These are phyloP conservation scores for Gossypium arboreum DNA, from an alignment of 345 rosid genomes.

Conservation along the genomic window DNA sequence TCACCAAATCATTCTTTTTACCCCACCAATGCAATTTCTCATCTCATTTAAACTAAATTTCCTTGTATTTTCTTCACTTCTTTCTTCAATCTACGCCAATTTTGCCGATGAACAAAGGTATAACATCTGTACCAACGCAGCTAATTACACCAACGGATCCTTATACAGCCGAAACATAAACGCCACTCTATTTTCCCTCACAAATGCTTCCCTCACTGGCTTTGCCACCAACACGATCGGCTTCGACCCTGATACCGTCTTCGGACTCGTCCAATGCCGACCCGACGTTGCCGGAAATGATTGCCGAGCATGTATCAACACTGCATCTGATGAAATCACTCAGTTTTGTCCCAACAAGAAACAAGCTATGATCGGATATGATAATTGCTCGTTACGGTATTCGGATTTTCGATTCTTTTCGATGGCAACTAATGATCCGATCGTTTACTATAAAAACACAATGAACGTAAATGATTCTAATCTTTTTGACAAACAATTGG, in stretches of 20 bases:
- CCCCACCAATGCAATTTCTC: background rate
- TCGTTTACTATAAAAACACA: fast-evolving
- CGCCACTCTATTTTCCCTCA: slow-evolving; percentile 20
- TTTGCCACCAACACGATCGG: slow-evolving; percentile 17
- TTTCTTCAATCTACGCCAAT: background rate
- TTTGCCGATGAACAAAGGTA: background rate
- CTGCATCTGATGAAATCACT: slow-evolving; percentile 10
- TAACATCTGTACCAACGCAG: slow-evolving; percentile 7
- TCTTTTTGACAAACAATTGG: slow-evolving; percentile 21
- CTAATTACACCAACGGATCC: slow-evolving; percentile 26
- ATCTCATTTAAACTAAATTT: background rate
- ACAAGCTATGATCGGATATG: slow-evolving; percentile 21
- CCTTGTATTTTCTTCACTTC: background rate
- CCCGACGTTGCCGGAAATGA: slow-evolving; percentile 17
- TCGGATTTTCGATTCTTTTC: slow-evolving; percentile 29
- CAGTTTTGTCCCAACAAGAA: slow-evolving; percentile 26
- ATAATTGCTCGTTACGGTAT: slow-evolving; percentile 27
- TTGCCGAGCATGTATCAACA: slow-evolving; percentile 28
- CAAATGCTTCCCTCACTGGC: slow-evolving; percentile 25
- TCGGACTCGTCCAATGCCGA: slow-evolving; percentile 31
- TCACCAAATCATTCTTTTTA: too few relatives aligned
- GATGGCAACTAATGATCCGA: background rate
- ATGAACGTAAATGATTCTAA: background rate
- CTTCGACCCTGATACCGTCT: slow-evolving; percentile 12
- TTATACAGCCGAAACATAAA: slow-evolving; percentile 23